Evolutionary conservation across 164 flowering plant genomes (phyloP), one percentile per base, ranked within the genome.

Genomic region (Kalanchoe fedtschenkoi): DNA sequence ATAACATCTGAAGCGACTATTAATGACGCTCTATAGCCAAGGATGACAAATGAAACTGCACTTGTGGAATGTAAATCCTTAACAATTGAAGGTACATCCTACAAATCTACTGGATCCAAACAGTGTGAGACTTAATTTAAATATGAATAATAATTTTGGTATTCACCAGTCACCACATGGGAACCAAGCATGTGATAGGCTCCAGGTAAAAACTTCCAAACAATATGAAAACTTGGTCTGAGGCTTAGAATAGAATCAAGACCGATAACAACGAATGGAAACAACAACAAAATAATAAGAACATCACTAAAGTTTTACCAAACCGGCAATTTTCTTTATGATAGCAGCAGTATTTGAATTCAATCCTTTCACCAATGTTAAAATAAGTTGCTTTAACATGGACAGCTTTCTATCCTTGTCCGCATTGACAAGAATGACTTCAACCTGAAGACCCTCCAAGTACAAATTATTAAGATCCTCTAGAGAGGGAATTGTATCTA

Each of bases 291-390:
- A 33, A 26, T 58, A 13, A 58, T 33, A 39, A 58, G 28, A 1
- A 21, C 41, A 58, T 32, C 38, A 58, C 7, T 26, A 34, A 11
- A 58, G 30, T 33, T 51, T 6, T 71, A 95, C 99, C 83, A 91
- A 66, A 74, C 80, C 95, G 43, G 99, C 96, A 66, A 95, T 89
- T 71, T 91, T 95, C 68, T 89, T 95, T 13, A 91, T 83, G 72
- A 87, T 71, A 56, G 91, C 82, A 63, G 96, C 88, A 60, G 95
- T 88, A 76, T 87, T 85, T 62, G 95, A 78, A 69, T 78, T 81
- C 64, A 86, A 67, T 63, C 97, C 97, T 74, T 79, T 87, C 67
- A 86, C 96, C 51, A 82, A 68, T 51, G 93, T 72, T 42, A 75
- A 69, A 65, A 81, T 86, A 41, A 91, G 80, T 66, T 91, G 95